Conservation (phyloP, 2,329 filamentous ascomycete species). For the Xylariaceae sp. region DNA sequence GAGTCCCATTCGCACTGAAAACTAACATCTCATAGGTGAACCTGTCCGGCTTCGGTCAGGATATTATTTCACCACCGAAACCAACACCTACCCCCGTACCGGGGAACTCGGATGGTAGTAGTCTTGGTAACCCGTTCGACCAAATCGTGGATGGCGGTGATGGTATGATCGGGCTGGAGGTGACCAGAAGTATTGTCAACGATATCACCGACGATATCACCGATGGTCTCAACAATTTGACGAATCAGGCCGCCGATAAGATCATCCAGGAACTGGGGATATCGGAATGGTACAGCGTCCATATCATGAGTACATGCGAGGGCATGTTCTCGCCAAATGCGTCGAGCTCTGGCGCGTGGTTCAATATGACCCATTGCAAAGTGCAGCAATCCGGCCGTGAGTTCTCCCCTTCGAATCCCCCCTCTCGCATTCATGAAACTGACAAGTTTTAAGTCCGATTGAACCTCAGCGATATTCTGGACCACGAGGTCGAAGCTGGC, state of each 20-base stretch:
- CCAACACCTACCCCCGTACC: constrained; percentile 23
- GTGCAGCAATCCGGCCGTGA: constrained; percentile 36
- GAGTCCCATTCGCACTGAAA: not conserved
- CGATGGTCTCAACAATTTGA: constrained; percentile 37
- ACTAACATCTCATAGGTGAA: constrained; percentile 33
- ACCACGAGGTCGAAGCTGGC: constrained; percentile 42
- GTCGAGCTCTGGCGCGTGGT: constrained; percentile 34
- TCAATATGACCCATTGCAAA: constrained; percentile 44
- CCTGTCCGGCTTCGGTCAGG: constrained; percentile 38
- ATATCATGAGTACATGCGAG: constrained; percentile 44
- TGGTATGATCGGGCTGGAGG: not conserved
- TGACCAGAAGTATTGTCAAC: not conserved
- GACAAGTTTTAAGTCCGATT: constrained; percentile 30
- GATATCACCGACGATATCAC: constrained; percentile 33
- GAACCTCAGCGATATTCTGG: constrained; percentile 45
- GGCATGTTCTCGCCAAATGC: constrained; percentile 43
- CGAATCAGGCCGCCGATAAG: constrained; percentile 37
- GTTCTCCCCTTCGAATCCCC: constrained; percentile 18
- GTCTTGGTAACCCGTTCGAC: constrained; percentile 21
- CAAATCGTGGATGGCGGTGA: constrained; percentile 19
- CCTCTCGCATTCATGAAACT: not conserved
- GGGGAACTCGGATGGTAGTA: constrained; percentile 18
- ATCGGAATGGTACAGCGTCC: constrained; percentile 48
- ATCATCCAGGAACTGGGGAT: constrained; percentile 42
- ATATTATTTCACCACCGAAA: constrained; percentile 32